Base-by-base conservation (phyloP, 1,139 yeast species). In the Diutina pseudorugosa region DNA sequence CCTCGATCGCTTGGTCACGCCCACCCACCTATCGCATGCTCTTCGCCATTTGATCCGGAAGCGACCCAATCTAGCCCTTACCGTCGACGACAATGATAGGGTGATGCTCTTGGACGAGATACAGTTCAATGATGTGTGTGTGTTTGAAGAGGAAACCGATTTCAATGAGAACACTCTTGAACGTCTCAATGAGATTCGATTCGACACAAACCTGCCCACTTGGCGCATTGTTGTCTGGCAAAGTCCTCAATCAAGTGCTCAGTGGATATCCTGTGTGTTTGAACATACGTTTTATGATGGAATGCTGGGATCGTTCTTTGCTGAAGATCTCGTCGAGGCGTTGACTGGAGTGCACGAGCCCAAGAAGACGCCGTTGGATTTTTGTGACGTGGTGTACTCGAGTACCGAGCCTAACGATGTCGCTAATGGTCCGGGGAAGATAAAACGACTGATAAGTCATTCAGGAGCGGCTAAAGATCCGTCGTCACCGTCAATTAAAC, bases 251-350 rank as follows among this genome's bases (percentile, higher is more conserved):
- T 4, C 18, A 2, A 45, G 27, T 9, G 5, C 27, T 3, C 49
- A 45, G 12, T 45, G 49, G 49, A 45, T 45, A 11, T 19, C 19
- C 20, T 45, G 49, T 45, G 40, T 45, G 19, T 27, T 45, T 45
- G 49, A 45, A 12, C 49, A 45, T 19, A 27, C 49, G 19, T 27
- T 45, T 45, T 16, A 14, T 16, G 49, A 45, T 27, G 49, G 49
- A 3, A 27, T 45, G 25, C 40, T 27, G 40, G 49, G 49, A 9
- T 8, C 23, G 5, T 18, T 16, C 21, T 45, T 45, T 16, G 49
- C 27, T 7, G 49, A 25, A 25, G 49, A 45, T 19, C 27, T 45
- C 14, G 40, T 45, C 14, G 36, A 16, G 14, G 20, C n/a, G 14
- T 45, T 45, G 12, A 19, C 27, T 19, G 19, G 18, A 5, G 36